Conservation (phyloP, 768 basidiomycete genomes). For the Lactifluus volemus region DNA sequence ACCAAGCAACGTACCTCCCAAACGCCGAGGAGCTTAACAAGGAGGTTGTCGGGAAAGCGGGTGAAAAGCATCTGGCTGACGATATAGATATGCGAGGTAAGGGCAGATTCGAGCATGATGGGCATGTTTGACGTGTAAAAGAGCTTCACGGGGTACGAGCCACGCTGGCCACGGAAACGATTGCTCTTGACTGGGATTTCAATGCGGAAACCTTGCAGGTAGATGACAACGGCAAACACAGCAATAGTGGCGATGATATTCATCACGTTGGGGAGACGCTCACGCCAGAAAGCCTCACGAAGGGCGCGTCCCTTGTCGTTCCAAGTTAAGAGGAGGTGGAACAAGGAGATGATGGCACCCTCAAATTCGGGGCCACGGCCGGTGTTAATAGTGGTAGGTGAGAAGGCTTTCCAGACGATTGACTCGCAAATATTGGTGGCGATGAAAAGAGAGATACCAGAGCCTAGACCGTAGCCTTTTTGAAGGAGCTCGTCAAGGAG, state of each 20-base stretch:
- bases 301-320: constrained; percentile 96
- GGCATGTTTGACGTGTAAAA: constrained; percentile 99
- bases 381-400: constrained; percentile 95
- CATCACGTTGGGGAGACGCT: constrained; percentile 95
- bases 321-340: constrained; percentile 98
- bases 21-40: constrained; percentile 87
- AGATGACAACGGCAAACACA: constrained; percentile 94
- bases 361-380: constrained; percentile 98
- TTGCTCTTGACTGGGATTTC: constrained; percentile 98
- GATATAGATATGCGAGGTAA: constrained; percentile 93
- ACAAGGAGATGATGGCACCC: constrained; percentile 90
- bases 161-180: constrained; percentile 92
- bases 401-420: constrained; percentile 99
- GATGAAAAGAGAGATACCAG: constrained; percentile 97
- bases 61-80: constrained; percentile 91
- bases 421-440: constrained; percentile 99
- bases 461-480: constrained; percentile 97
- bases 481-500: constrained; percentile 98
- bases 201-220: constrained; percentile 97
- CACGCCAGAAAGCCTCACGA: constrained; percentile 97
- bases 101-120: constrained; percentile 94
- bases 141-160: constrained; percentile 92
- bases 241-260: constrained; percentile 87
- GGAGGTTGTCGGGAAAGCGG: constrained; percentile 85
- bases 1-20: constrained; percentile 73